phyloP scores from a whole-genome alignment of 768 basidiomycete genomes.

The Pulveroboletus sp. region DNA sequence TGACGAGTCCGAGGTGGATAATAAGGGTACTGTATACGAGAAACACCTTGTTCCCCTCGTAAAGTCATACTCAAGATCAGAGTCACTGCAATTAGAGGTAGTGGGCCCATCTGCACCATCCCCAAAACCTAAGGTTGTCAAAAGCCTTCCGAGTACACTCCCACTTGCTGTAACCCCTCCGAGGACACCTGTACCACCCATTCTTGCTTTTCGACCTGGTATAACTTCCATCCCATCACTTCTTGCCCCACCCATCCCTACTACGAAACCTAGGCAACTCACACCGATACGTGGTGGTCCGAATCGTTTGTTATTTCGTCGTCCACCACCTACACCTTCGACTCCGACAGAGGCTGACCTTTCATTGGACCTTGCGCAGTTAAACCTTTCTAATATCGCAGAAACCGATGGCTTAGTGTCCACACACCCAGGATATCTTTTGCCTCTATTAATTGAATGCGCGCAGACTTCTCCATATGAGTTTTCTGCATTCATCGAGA shows the following conservation, averaged over 20 bases:
- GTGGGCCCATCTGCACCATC: conserved; percentile 35
- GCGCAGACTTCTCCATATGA: conserved; percentile 64
- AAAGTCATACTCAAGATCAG: conserved; percentile 15
- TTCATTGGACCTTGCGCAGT: conserved; percentile 28
- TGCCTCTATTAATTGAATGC: conserved; percentile 67
- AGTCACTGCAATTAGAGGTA: conserved; percentile 34
- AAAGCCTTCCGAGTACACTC: conserved; percentile 8
- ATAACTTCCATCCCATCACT: not conserved
- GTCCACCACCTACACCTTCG: conserved; percentile 51
- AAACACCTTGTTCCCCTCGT: conserved; percentile 2
- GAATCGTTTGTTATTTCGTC: conserved; percentile 31
- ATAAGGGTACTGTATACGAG: conserved; percentile 3
- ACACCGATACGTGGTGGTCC: conserved; percentile 58
- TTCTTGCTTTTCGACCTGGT: not conserved
- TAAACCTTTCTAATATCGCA: conserved; percentile 46
- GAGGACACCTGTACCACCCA: not conserved
- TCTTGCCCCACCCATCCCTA: conserved; percentile 12
- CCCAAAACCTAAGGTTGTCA: conserved; percentile 15
- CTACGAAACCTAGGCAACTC: conserved; percentile 49
- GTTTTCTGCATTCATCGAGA: conserved; percentile 79
- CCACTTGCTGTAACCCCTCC: conserved; percentile 3
- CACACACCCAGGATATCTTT: conserved; percentile 49
- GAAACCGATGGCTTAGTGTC: conserved; percentile 43
- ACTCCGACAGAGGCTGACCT: conserved; percentile 49
- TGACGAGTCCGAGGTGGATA: conserved; percentile 44